Percentiles rank a stretch among this genome's conserved stretches.
Evolutionary conservation across 257 asterid genomes (phyloP).

Genomic region (Gynochthodes officinalis): DNA sequence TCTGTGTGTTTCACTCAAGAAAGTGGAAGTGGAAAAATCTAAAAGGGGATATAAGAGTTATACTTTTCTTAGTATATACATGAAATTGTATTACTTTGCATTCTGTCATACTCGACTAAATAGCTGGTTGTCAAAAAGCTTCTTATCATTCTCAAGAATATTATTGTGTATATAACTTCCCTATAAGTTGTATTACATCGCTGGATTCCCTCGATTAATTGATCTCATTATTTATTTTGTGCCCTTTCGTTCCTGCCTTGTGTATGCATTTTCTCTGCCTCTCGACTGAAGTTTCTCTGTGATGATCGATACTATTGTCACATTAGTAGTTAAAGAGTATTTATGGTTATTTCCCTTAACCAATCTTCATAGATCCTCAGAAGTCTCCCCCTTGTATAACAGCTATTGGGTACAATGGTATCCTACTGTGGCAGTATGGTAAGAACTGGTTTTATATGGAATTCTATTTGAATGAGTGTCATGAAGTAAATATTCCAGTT

Average conservation of each 20-base stretch:
- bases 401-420: conserved; percentile 81
- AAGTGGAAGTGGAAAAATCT: not conserved
- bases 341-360: conserved; percentile 36
- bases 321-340: not conserved
- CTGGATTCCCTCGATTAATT: not conserved
- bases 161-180: not conserved
- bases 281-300: not conserved
- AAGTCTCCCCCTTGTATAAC: conserved; percentile 75
- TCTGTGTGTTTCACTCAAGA: not conserved
- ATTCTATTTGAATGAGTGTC: not conserved
- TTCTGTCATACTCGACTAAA: not conserved
- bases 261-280: not conserved
- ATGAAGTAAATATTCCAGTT: not conserved
- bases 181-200: not conserved
- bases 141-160: not conserved
- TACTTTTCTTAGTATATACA: not conserved
- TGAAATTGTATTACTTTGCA: not conserved
- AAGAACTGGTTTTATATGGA: conserved; percentile 9
- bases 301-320: not conserved
- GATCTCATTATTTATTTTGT: not conserved
- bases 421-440: conserved; percentile 80
- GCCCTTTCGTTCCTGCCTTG: not conserved
- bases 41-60: not conserved
- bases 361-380: conserved; percentile 65
- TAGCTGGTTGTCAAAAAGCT: not conserved